Conservation (phyloP, 1,284 basidiomycete genomes). For the Puccinia coronata region DNA sequence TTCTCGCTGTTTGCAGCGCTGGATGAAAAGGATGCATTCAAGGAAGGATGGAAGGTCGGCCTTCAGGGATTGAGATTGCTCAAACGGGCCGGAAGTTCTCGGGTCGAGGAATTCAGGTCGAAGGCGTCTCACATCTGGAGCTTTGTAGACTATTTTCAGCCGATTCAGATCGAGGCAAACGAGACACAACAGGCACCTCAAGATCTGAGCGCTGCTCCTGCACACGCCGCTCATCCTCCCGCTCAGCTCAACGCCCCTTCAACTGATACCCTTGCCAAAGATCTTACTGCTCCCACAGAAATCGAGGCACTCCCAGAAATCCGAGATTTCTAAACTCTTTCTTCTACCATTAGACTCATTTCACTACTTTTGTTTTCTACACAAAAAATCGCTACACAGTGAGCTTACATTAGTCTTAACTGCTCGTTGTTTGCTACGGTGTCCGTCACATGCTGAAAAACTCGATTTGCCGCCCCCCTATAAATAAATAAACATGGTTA, state of each 20-base stretch:
- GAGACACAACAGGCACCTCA: background rate
- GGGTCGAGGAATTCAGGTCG: conserved; percentile 12
- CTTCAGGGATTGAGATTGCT: conserved; percentile 23
- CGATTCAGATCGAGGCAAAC: background rate
- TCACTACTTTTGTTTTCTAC: too few relatives aligned
- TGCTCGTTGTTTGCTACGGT: too few relatives aligned
- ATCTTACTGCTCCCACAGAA: background rate
- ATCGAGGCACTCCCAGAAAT: background rate
- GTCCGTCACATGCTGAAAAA: too few relatives aligned
- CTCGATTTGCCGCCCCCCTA: too few relatives aligned
- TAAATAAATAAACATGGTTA: too few relatives aligned
- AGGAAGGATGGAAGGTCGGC: conserved; percentile 8
- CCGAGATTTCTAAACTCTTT: background rate
- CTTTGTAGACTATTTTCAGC: conserved; percentile 24
- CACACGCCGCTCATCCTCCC: background rate
- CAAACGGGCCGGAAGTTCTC: conserved; percentile 4
- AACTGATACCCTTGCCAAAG: background rate
- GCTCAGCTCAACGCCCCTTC: background rate
- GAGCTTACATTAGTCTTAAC: too few relatives aligned
- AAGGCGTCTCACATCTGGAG: conserved; percentile 9
- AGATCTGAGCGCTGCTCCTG: background rate
- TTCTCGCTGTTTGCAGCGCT: background rate
- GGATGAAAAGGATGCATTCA: background rate
- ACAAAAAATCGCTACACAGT: too few relatives aligned
- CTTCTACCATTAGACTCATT: too few relatives aligned